These are phyloP conservation scores for Orbilia brochopaga DNA, from an alignment of 2,329 filamentous ascomycete genomes.

Conservation along the genomic window DNA sequence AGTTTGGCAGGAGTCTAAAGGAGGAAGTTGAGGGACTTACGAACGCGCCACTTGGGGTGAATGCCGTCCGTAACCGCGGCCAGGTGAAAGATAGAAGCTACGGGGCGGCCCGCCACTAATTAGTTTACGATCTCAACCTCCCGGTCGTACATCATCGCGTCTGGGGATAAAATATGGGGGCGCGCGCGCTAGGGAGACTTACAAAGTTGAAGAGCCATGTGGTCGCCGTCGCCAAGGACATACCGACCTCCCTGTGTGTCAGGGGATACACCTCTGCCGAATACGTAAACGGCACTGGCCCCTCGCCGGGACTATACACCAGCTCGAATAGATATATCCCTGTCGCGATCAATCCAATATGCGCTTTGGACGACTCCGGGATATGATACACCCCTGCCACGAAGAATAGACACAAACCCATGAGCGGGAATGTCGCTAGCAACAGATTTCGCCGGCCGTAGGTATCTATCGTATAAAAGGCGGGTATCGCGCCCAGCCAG, in stretches of 20 bases:
- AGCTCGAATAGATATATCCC: constrained; percentile 63
- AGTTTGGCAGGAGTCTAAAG: neutral
- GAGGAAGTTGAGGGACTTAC: constrained; percentile 45
- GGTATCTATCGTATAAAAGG: constrained; percentile 71
- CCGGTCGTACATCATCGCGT: neutral
- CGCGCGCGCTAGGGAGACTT: neutral
- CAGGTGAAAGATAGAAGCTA: constrained; percentile 60
- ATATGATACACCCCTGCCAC: constrained; percentile 65
- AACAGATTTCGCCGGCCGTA: constrained; percentile 71
- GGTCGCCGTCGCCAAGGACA: constrained; percentile 66
- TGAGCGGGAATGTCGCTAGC: constrained; percentile 69
- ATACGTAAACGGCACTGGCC: constrained; percentile 71
- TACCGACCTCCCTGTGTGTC: constrained; percentile 68
- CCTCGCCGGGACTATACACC: constrained; percentile 67
- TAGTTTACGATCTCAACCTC: neutral
- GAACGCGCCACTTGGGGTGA: constrained; percentile 62
- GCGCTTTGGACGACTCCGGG: constrained; percentile 55
- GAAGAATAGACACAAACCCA: constrained; percentile 64
- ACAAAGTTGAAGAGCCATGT: constrained; percentile 60
- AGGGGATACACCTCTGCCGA: constrained; percentile 71
- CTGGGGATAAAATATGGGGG: neutral
- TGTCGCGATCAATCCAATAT: constrained; percentile 60
- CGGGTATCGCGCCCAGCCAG: constrained; percentile 69
- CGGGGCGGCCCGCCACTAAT: constrained; percentile 55
- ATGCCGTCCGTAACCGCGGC: constrained; percentile 60